A percentile compares a stretch with the other conserved stretches of the same genome.
phyloP scores from a whole-genome alignment of 495 filamentous ascomycete genomes.

The Hyaloscypha hepaticicola region DNA sequence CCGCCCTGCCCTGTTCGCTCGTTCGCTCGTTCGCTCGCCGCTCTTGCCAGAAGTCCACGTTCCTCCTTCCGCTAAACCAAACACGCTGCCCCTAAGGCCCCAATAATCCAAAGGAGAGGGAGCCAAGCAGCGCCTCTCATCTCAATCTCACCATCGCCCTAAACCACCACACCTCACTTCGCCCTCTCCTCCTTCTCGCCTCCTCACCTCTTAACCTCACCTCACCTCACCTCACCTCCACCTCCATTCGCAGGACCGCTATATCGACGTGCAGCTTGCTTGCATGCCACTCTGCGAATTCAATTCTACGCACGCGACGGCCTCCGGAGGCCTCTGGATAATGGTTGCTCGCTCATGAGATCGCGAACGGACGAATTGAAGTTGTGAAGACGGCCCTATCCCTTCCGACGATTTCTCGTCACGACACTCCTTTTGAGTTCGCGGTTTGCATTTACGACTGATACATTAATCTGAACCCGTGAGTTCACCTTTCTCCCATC shows the following conservation, averaged over 20 bases:
- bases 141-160: not conserved
- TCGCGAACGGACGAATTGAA: slow-evolving; percentile 22
- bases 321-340: slow-evolving; percentile 35
- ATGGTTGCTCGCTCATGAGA: slow-evolving; percentile 31
- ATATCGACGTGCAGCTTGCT: slow-evolving; percentile 27
- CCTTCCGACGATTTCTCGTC: slow-evolving; percentile 40
- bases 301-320: slow-evolving; percentile 23
- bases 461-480: slow-evolving; percentile 30
- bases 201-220: slow-evolving; percentile 9
- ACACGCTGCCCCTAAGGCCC: not conserved
- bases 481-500: slow-evolving; percentile 12
- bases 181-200: not conserved
- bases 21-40: too few relatives aligned
- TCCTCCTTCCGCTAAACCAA: not conserved
- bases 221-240: not conserved
- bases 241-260: slow-evolving; percentile 8
- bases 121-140: not conserved
- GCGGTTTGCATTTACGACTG: slow-evolving; percentile 24
- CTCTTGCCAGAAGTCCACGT: not conserved
- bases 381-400: slow-evolving; percentile 20
- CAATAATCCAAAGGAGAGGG: not conserved
- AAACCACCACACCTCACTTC: slow-evolving; percentile 1
- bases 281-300: slow-evolving; percentile 15
- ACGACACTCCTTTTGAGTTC: slow-evolving; percentile 45
- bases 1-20: not conserved